A percentile compares a stretch with the other conserved stretches of the same genome.
Conservation (phyloP, 805 yeast genomes). For the Schwanniomyces yamadae region DNA sequence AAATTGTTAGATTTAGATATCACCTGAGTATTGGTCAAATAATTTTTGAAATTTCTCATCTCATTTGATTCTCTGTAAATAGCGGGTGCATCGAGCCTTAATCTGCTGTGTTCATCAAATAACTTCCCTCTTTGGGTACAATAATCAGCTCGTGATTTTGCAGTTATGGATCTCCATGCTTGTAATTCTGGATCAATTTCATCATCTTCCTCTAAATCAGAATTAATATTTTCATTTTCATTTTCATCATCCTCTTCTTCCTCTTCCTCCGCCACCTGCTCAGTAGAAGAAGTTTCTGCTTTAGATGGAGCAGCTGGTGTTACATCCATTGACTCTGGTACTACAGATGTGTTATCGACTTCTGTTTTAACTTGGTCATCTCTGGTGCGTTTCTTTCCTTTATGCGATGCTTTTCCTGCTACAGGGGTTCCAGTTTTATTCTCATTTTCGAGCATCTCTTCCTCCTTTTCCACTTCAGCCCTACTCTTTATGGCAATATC, state of each 20-base stretch:
- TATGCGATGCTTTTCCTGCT: constrained; percentile 39
- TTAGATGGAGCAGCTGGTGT: constrained; percentile 12
- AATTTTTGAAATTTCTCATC: constrained; percentile 61
- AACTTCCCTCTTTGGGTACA: constrained; percentile 66
- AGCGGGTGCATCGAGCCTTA: constrained; percentile 71
- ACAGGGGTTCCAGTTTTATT: constrained; percentile 23
- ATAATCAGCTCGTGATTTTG: constrained; percentile 73
- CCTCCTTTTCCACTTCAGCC: constrained; percentile 68
- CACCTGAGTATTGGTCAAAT: constrained; percentile 38
- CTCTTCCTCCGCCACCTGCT: constrained; percentile 29
- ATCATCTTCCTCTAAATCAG: constrained; percentile 51
- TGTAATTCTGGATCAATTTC: constrained; percentile 75
- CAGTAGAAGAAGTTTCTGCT: constrained; percentile 15
- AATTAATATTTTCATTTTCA: constrained; percentile 39
- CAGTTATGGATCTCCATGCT: constrained; percentile 81
- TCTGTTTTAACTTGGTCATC: constrained; percentile 35
- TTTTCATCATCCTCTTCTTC: constrained; percentile 47
- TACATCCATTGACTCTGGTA: constrained; percentile 17
- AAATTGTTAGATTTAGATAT: constrained; percentile 44
- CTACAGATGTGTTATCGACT: constrained; percentile 12
- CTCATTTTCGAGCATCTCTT: constrained; percentile 31
- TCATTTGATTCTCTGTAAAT: constrained; percentile 60
- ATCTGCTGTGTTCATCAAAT: constrained; percentile 53
- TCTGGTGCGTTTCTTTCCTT: constrained; percentile 41
- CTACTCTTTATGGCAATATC: constrained; percentile 77